Evolutionary conservation across 2,329 filamentous ascomycete species (phyloP).

Genomic region (Colletotrichum sansevieriae): DNA sequence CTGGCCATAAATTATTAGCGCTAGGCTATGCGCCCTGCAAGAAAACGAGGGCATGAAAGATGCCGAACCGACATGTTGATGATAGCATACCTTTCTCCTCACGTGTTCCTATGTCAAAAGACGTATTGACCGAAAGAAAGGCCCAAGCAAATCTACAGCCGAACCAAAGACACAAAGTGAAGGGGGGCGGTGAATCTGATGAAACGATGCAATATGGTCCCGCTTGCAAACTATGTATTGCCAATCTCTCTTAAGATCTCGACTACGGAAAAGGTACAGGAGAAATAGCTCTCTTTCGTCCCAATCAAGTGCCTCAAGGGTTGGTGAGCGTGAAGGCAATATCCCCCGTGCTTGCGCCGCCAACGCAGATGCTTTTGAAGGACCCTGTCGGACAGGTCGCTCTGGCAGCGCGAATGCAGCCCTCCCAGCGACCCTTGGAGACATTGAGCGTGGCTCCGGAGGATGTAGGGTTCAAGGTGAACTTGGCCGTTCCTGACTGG

Average conservation of each 20-base stretch:
- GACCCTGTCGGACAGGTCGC: constrained; percentile 64
- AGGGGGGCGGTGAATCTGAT: no score
- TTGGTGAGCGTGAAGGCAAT: constrained; percentile 55
- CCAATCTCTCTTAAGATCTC: background rate
- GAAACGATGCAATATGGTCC: no score
- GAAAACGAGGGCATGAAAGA: no score
- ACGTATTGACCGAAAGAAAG: no score
- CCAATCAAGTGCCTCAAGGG: background rate
- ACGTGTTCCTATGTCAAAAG: no score
- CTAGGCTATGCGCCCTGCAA: no score
- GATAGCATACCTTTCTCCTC: no score
- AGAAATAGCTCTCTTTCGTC: background rate
- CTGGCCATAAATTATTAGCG: no score
- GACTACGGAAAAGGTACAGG: background rate
- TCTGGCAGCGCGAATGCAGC: constrained; percentile 65
- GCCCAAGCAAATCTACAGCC: no score
- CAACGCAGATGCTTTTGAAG: constrained; percentile 59
- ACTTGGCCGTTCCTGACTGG: constrained; percentile 60
- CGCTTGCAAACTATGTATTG: background rate
- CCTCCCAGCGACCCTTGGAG: constrained; percentile 66
- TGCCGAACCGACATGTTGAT: no score
- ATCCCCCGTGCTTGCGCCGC: constrained; percentile 61
- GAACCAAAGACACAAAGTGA: no score
- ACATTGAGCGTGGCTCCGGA: constrained; percentile 64
- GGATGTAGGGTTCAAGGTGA: constrained; percentile 57